phyloP scores from a whole-genome alignment of 495 filamentous ascomycete genomes.

The Hypoxylon fuscum region DNA sequence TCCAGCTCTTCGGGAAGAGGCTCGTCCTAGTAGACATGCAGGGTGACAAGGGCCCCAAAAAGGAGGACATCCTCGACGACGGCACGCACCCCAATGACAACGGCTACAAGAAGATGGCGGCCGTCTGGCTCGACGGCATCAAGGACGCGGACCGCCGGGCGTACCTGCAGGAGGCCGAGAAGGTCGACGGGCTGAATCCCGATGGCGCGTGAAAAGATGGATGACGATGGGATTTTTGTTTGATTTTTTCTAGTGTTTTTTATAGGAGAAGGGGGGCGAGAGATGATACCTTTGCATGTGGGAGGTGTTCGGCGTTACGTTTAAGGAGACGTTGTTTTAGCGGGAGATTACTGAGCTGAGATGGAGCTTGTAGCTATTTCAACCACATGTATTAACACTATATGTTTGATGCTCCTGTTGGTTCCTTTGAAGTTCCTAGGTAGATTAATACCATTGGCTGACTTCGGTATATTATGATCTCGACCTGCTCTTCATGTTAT shows the following conservation, averaged over 20 bases:
- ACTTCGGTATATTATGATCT: too few species aligned
- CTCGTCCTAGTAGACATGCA: slow-evolving; percentile 63
- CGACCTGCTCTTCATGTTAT: too few species aligned
- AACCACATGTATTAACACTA: too few species aligned
- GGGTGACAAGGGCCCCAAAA: slow-evolving; percentile 40
- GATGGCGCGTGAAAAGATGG: slow-evolving; percentile 12
- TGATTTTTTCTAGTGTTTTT: not conserved
- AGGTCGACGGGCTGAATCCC: slow-evolving; percentile 19
- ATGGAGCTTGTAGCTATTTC: not conserved
- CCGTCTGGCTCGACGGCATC: slow-evolving; percentile 59
- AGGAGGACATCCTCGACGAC: slow-evolving; percentile 51
- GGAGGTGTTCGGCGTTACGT: slow-evolving; percentile 11
- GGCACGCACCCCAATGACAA: slow-evolving; percentile 59
- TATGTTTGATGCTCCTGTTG: too few species aligned
- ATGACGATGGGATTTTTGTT: too few species aligned
- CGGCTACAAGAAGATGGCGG: slow-evolving; percentile 64
- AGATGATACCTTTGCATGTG: not conserved
- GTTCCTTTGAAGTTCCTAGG: too few species aligned
- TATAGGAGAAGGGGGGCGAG: not conserved
- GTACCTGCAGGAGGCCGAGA: slow-evolving; percentile 12
- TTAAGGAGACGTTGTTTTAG: not conserved
- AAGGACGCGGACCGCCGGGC: slow-evolving; percentile 23
- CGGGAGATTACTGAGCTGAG: not conserved
- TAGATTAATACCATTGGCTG: too few species aligned
- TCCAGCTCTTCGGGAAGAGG: slow-evolving; percentile 30